These are phyloP conservation scores for Santalum album DNA, from an alignment of 164 flowering plant species.

Conservation along the genomic window DNA sequence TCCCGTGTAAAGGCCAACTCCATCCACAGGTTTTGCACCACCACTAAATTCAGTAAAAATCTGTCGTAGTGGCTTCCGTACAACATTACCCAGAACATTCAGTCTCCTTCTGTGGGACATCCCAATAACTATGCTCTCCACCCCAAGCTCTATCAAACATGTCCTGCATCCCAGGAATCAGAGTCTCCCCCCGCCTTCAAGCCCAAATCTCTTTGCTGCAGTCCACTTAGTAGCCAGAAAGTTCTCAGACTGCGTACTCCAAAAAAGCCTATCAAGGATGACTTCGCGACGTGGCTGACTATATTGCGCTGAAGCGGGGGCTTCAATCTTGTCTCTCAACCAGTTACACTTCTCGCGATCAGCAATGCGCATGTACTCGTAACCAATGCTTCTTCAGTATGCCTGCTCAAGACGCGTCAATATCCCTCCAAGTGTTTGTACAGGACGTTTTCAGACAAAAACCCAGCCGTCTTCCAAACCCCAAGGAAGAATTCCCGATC, in stretches of 20 bases:
- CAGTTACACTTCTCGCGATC: constrained; percentile 90
- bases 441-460: constrained; percentile 93
- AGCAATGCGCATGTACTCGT: constrained; percentile 93
- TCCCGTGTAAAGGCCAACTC: constrained; percentile 88
- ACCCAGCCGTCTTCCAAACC: constrained; percentile 91
- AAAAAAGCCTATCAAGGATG: constrained; percentile 86
- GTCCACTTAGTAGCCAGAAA: constrained; percentile 97
- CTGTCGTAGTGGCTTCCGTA: constrained; percentile 80
- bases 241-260: constrained; percentile 96
- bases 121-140: constrained; percentile 95
- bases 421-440: constrained; percentile 80
- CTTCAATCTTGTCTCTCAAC: constrained; percentile 93
- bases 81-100: constrained; percentile 94
- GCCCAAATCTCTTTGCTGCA: constrained; percentile 94
- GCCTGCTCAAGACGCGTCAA: constrained; percentile 90
- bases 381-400: constrained; percentile 88
- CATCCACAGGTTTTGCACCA: constrained; percentile 80
- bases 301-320: constrained; percentile 66
- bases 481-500: constrained; percentile 93
- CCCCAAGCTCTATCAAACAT: constrained; percentile 97
- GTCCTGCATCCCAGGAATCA: constrained; percentile 99
- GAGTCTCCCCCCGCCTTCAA: constrained; percentile 96
- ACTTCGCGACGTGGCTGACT: constrained; percentile 63
- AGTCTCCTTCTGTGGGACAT: constrained; percentile 97
- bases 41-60: constrained; percentile 93